These are phyloP conservation scores for Vitis riparia DNA, from an alignment of 164 flowering plant species.

Conservation along the genomic window DNA sequence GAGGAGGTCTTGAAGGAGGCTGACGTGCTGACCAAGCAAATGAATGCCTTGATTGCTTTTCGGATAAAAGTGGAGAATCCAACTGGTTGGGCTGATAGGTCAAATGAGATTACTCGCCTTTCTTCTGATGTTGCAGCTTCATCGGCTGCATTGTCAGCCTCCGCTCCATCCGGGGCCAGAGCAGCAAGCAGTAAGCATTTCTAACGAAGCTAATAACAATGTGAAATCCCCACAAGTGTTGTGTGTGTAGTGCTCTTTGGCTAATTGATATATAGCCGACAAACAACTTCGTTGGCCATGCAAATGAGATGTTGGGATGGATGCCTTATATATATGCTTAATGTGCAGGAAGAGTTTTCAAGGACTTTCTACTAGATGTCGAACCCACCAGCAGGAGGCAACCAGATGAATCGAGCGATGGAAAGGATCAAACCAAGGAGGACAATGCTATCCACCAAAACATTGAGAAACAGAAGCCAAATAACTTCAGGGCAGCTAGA, in stretches of 20 bases:
- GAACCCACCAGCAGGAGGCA: neutral
- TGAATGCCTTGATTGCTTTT: slow-evolving; percentile 59
- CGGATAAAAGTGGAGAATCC: slow-evolving; percentile 35
- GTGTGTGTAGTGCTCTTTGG: no score
- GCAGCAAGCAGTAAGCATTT: no score
- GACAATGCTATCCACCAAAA: neutral
- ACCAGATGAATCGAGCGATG: slow-evolving; percentile 6
- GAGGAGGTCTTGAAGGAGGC: slow-evolving; percentile 31
- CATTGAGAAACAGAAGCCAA: neutral
- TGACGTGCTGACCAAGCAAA: slow-evolving; percentile 19
- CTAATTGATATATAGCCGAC: no score
- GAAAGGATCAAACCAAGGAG: neutral
- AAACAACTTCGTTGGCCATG: no score
- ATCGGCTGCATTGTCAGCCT: no score
- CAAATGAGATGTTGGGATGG: no score
- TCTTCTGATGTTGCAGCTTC: no score
- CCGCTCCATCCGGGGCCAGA: no score
- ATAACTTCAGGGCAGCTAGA: neutral
- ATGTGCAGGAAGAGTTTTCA: slow-evolving; percentile 20
- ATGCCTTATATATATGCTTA: neutral
- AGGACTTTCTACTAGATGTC: neutral
- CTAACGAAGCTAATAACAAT: no score
- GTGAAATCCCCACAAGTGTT: no score
- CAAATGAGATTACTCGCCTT: no score
- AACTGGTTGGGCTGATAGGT: no score